phyloP scores from a whole-genome alignment of 495 filamentous ascomycete genomes.

The Podospora fimiseda region DNA sequence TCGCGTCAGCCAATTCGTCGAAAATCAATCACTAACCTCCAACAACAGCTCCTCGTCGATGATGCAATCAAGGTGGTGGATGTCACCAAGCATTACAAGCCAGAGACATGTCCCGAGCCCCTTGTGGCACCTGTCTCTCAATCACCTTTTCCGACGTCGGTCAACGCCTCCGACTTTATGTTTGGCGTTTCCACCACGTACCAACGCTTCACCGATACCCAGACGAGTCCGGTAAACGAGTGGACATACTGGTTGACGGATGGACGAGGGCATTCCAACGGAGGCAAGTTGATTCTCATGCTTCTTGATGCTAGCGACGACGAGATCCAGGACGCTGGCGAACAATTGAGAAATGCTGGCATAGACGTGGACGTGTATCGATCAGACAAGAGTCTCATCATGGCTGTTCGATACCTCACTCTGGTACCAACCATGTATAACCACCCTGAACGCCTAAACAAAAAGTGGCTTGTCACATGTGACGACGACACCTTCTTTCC shows the following conservation, averaged over 20 bases:
- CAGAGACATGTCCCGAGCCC: constrained; percentile 39
- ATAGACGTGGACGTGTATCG: constrained; percentile 60
- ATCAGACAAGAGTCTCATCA: constrained; percentile 52
- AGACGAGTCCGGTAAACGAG: constrained; percentile 40
- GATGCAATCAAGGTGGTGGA: constrained; percentile 37
- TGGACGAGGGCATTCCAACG: constrained; percentile 42
- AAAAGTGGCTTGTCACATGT: constrained; percentile 61
- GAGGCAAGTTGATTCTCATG: constrained; percentile 41
- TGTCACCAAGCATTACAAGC: constrained; percentile 34
- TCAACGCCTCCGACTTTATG: constrained; percentile 47
- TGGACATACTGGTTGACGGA: constrained; percentile 47
- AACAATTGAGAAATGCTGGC: constrained; percentile 41
- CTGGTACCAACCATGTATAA: constrained; percentile 50
- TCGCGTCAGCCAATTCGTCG: constrained; percentile 36
- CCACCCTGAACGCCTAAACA: constrained; percentile 43
- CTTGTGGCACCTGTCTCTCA: constrained; percentile 40
- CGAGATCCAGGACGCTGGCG: constrained; percentile 36
- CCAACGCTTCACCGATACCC: constrained; percentile 36
- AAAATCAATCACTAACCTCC: constrained; percentile 42
- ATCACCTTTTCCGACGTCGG: constrained; percentile 41
- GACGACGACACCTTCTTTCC: constrained; percentile 75
- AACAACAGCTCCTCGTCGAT: constrained; percentile 38
- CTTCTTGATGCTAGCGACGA: constrained; percentile 37
- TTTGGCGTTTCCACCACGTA: constrained; percentile 45
- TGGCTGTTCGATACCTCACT: constrained; percentile 51